Evolutionary conservation across 306 rosid species (phyloP).

Genomic region (Malus orientalis): DNA sequence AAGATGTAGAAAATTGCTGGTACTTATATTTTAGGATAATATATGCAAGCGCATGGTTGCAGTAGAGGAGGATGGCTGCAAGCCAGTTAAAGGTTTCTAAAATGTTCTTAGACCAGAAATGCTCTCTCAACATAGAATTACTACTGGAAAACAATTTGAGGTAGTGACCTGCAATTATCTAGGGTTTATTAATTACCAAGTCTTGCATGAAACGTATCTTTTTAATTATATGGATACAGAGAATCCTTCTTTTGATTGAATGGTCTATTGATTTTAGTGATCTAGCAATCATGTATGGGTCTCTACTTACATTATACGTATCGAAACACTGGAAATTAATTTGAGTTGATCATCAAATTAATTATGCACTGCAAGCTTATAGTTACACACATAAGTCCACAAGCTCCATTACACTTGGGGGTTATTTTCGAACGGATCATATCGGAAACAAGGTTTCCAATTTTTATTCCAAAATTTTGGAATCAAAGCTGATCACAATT

Average conservation of each 20-base stretch:
- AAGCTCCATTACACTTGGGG: neutral
- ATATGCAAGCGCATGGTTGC: constrained; percentile 1
- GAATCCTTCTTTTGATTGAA: neutral
- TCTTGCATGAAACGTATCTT: neutral
- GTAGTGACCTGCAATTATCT: constrained; percentile 20
- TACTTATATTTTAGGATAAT: neutral
- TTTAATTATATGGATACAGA: neutral
- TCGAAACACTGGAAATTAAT: too few relatives aligned
- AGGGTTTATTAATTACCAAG: neutral
- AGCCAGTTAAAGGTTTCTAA: constrained; percentile 23
- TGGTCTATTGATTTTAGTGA: neutral
- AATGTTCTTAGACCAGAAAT: constrained; percentile 31
- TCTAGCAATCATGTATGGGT: neutral
- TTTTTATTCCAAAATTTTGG: neutral
- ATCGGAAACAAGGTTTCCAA: too few relatives aligned
- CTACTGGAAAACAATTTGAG: constrained; percentile 30
- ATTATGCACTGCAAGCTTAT: too few relatives aligned
- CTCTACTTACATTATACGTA: neutral
- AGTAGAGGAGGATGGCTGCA: constrained; percentile 42
- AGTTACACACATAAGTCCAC: neutral
- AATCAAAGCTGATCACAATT: too few relatives aligned
- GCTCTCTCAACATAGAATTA: constrained; percentile 16
- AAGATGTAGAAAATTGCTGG: neutral
- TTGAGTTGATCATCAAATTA: too few relatives aligned
- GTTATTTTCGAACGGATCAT: too few relatives aligned